These are phyloP conservation scores for Geranium rotundifolium DNA, from an alignment of 345 rosid genomes.

Conservation along the genomic window DNA sequence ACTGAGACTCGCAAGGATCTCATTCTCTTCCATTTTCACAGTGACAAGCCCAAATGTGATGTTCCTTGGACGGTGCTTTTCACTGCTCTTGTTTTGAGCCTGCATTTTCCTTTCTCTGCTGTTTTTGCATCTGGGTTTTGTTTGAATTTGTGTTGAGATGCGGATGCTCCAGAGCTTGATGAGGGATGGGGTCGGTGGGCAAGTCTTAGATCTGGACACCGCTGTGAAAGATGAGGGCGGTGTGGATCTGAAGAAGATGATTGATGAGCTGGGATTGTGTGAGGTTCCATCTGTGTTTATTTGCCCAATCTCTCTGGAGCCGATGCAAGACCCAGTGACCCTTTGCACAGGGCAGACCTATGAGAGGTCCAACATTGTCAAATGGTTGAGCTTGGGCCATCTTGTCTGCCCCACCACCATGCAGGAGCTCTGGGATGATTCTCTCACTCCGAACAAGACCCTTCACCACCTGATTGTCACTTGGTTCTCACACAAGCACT, in stretches of 20 bases:
- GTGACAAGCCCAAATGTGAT: too few relatives aligned
- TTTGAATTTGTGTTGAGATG: not conserved
- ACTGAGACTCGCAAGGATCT: too few relatives aligned
- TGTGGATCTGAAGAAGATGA: slow-evolving; percentile 22
- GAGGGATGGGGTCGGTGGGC: slow-evolving; percentile 14
- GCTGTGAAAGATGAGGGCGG: slow-evolving; percentile 25
- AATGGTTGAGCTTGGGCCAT: slow-evolving; percentile 24
- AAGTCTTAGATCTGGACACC: slow-evolving; percentile 25
- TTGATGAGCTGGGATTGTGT: slow-evolving; percentile 18
- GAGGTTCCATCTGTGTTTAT: slow-evolving; percentile 23
- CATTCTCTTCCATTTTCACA: too few relatives aligned
- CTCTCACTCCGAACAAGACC: slow-evolving; percentile 20
- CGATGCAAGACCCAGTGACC: slow-evolving; percentile 26
- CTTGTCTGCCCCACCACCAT: slow-evolving; percentile 26
- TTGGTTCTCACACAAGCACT: slow-evolving; percentile 23
- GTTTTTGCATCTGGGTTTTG: too few relatives aligned
- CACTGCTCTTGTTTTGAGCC: too few relatives aligned
- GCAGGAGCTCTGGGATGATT: slow-evolving; percentile 25
- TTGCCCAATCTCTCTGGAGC: slow-evolving; percentile 23
- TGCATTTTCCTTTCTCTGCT: too few relatives aligned
- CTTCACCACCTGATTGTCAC: slow-evolving; percentile 22
- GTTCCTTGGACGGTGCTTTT: too few relatives aligned
- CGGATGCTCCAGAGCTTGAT: slow-evolving; percentile 15
- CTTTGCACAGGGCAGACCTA: slow-evolving; percentile 29
- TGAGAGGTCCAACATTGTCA: slow-evolving; percentile 20